Conservation (phyloP, 768 basidiomycete species). For the Agrocybe pediades region DNA sequence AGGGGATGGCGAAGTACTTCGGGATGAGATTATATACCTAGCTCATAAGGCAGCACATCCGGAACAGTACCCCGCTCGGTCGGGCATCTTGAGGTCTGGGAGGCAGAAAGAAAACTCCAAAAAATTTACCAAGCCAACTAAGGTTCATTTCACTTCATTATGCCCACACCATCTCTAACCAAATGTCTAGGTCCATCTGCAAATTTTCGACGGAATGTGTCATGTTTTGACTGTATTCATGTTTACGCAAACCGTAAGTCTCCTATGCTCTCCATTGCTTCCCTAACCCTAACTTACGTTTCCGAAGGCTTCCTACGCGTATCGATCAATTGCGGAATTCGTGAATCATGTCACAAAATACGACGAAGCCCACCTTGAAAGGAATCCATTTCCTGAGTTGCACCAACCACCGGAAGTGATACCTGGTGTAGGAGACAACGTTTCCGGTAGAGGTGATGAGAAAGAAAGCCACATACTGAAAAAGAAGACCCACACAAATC, state of each 20-base stretch:
- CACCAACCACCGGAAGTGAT: constrained; percentile 25
- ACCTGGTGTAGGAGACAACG: constrained; percentile 3
- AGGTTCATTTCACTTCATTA: constrained; percentile 29
- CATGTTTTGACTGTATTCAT: constrained; percentile 77
- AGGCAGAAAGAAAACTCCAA: constrained; percentile 55
- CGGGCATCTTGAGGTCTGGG: constrained; percentile 46
- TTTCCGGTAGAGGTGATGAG: neutral
- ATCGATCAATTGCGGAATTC: constrained; percentile 59
- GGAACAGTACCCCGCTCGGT: constrained; percentile 57
- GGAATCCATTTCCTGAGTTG: constrained; percentile 50
- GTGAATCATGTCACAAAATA: constrained; percentile 51
- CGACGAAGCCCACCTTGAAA: constrained; percentile 34
- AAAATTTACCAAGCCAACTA: constrained; percentile 54
- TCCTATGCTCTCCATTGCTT: no score
- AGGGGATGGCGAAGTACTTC: constrained; percentile 72
- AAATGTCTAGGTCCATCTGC: constrained; percentile 60
- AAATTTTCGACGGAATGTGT: constrained; percentile 76
- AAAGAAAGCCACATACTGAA: neutral
- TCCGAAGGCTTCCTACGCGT: constrained; percentile 57
- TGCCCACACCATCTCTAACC: neutral
- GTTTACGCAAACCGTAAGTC: constrained; percentile 57
- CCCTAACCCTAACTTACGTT: neutral
- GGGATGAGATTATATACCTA: constrained; percentile 77
- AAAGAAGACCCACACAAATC: neutral
- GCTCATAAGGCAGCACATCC: constrained; percentile 84